phyloP scores from a whole-genome alignment of 192 early-diverging fungal species.

The Coemansia sp. region DNA sequence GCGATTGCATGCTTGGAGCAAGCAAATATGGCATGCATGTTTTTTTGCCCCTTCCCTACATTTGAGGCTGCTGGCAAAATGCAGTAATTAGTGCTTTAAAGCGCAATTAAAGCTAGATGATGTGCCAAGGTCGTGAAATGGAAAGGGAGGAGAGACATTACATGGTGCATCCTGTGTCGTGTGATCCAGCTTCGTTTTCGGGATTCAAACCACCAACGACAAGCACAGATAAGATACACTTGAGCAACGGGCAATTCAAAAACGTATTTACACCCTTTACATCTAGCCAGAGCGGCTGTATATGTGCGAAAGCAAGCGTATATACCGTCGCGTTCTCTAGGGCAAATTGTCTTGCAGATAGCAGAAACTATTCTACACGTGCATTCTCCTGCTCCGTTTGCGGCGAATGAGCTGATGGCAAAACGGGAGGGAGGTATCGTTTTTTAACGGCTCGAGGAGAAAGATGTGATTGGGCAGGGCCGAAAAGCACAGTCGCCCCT shows the following conservation, averaged over 20 bases:
- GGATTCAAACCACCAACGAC: neutral
- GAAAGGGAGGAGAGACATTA: neutral
- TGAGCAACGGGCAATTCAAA: no score
- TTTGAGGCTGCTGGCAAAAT: neutral
- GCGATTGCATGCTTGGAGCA: neutral
- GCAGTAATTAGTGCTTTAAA: conserved; percentile 4
- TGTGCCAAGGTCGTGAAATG: neutral
- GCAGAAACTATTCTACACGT: neutral
- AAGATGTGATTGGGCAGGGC: neutral
- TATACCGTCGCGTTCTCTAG: neutral
- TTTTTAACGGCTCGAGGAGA: neutral
- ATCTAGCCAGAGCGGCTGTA: no score
- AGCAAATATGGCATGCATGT: neutral
- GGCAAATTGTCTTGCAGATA: neutral
- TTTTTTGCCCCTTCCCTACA: neutral
- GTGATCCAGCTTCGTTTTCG: neutral
- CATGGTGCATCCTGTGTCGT: neutral
- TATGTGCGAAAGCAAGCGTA: neutral
- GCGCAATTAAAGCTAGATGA: neutral
- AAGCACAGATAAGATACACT: no score
- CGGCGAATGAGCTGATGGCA: no score
- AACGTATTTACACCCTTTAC: no score
- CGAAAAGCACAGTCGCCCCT: neutral
- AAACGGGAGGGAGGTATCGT: no score
- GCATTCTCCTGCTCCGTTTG: no score